Base-by-base conservation (phyloP, 441 rosid genomes). In the Bocquillonia castaneifolia region DNA sequence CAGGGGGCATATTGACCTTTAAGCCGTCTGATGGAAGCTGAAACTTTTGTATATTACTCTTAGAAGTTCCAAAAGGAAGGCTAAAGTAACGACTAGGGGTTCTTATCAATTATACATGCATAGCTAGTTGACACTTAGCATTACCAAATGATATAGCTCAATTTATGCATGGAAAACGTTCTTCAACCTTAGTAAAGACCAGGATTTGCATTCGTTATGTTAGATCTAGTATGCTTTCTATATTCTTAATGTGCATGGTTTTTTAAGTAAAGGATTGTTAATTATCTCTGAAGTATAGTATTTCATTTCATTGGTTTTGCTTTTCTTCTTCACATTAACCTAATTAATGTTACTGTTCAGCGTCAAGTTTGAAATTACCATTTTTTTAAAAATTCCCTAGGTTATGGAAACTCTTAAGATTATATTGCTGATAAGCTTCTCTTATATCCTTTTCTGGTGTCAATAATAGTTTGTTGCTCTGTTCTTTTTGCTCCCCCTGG, bases 31-130 rank as follows among this genome's bases (percentile, higher is more conserved):
- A 28, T n/a, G 18, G n/a, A 63, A 63, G 26, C 37, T 29, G 55
- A 63, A 63, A n/a, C 3, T 42, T 36, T n/a, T 36, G 15, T 1
- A 18, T 48, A n/a, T 18, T 48, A 48, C 23, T 48, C 53, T 25
- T 18, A 48, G 1, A 5, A 18, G 1, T 42, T 42, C 12, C n/a
- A n/a, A n/a, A n/a, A 14, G 47, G 15, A 42, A 5, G 47, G 47
- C 12, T 42, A 42, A 42, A 42, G 47, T 42, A 42, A 42, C 15
- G 25, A 5, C 15, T 28, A 1, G 36, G 15, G 22, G 40, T 14
- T 26, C 59, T 57, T 57, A 32, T 56, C 37, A 56, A 56, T 7
- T 56, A 56, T 29, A 31, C 29, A 42, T 51, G 31, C 37, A 55
- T 29, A 29, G 18, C 37, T 0, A 28, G 18, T 55, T 13, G n/a